Evolutionary conservation across 352 stramenopile genomes (phyloP), one percentile per base, ranked within the genome.

Genomic region (Blastocystis sp.): DNA sequence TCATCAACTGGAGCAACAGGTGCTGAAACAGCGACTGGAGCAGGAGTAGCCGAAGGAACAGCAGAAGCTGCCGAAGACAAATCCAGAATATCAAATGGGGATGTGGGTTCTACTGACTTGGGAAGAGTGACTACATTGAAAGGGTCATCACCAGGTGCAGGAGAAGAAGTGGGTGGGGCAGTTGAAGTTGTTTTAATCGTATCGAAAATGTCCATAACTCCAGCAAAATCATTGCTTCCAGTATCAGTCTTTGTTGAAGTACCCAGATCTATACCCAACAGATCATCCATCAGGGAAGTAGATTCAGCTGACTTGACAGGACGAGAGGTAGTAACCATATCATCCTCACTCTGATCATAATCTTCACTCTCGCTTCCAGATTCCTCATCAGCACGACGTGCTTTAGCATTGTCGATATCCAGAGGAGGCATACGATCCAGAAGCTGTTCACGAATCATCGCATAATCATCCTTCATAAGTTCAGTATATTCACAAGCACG

Each of bases 401-500:
- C 69, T 42, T 80, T 80, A 14, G 69, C 69, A 32, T 80, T 63
- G 9, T 80, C 69, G 69, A 80, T 80, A 35, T 77, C 52, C 43
- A 98, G 89, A 86, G 97, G 95, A 29, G 98, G 91, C 71, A 98
- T 81, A n/a, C 46, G 88, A 77, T 51, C 66, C 80, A 86, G 58
- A 65, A 71, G 88, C 86, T 43, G 89, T 56, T 58, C 88, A 88
- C 32, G 92, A 87, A 75, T 29, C 21, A 14, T 58, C 27, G 75
- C 57, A 37, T 42, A 66, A 27, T 19, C 49, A 16, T 86, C 52
- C 3, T 21, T 14, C 61, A 86, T 43, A 29, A 86, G 35, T 29
- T 59, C 74, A 19, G 42, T 27, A 52, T 88, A 98, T 90, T 99
- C 96, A 58, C 93, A 97, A 14, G 95, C 93, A 42, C 96, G 93